These are phyloP conservation scores for Trichoderma erinaceum DNA, from an alignment of 495 filamentous ascomycete genomes.

Conservation along the genomic window DNA sequence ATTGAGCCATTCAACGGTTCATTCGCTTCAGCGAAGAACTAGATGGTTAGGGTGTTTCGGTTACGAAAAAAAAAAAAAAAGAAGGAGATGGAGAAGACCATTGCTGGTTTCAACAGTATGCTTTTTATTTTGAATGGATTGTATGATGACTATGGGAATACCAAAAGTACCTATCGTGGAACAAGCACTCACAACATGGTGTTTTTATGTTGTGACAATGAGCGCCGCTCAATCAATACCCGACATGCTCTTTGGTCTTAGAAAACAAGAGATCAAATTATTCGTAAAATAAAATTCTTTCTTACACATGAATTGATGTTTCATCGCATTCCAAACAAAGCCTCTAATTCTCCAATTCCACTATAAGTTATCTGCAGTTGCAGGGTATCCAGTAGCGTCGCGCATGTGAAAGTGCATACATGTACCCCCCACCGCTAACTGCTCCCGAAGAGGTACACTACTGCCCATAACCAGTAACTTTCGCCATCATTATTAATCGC, in stretches of 20 bases:
- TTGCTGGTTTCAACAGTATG: too few relatives aligned
- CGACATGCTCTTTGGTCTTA: background rate
- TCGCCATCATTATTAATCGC: conserved; percentile 1
- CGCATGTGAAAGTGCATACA: background rate
- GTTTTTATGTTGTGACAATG: too few relatives aligned
- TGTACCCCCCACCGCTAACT: background rate
- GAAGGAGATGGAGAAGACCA: too few relatives aligned
- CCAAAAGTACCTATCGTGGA: too few relatives aligned
- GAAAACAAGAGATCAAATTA: background rate
- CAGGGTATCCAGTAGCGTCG: too few relatives aligned
- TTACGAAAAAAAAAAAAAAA: background rate
- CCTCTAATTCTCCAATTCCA: background rate
- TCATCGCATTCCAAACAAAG: background rate
- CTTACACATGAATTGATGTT: background rate
- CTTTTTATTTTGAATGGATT: too few relatives aligned
- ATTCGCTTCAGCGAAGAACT: background rate
- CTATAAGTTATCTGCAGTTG: background rate
- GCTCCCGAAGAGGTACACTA: background rate
- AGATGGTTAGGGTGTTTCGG: background rate
- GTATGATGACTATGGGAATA: too few relatives aligned
- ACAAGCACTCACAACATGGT: too few relatives aligned
- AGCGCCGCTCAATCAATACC: conserved; percentile 1
- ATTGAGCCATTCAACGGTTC: conserved; percentile 27
- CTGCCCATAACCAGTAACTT: background rate
- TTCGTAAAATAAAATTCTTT: background rate